Base-by-base conservation (phyloP, 148 eudicot species). In the Amaranthus hypochondriacus region DNA sequence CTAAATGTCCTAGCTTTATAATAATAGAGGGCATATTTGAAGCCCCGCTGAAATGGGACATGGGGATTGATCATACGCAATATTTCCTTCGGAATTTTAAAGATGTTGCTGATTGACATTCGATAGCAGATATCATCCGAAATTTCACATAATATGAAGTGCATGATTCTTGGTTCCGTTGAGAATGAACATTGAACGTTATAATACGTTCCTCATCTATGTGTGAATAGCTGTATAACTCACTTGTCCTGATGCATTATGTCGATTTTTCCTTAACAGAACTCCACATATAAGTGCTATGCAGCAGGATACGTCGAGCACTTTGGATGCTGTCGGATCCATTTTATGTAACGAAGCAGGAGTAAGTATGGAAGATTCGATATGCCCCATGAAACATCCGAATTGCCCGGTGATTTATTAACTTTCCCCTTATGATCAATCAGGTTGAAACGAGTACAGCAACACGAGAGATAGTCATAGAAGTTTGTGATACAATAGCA, bases 261-360 rank as follows among this genome's bases (percentile, higher is more conserved):
- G 18, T 56, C 48, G 13, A 66, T 18, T 56, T 66, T 49, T 39
- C 4, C 21, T 52, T 9, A 61, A 47, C 79, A 87, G 91, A 80
- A 87, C 95, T 3, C 95, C 91, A 48, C 82, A 87, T 82, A 76
- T 90, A 69, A 83, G 86, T 70, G 82, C 92, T 5, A 87, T 92
- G 85, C 92, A 89, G 75, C 90, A 89, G 76, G 92, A 92, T 71
- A 57, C 68, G 57, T 82, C 95, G 21, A 68, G 73, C 42, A 75
- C 82, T 80, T 84, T 92, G 78, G 83, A 85, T 73, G 81, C 73
- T 61, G 88, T 89, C 47, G 86, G 83, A 48, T 76, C 86, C 18
- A 80, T 87, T 64, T 84, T 89, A 52, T 79, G 78, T 44, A 80
- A 86, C 69, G 85, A 79, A 44, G 85, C 80, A 15, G 92, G 89